Conservation (phyloP, 495 filamentous ascomycete species). For the Penicillium samsonianum region DNA sequence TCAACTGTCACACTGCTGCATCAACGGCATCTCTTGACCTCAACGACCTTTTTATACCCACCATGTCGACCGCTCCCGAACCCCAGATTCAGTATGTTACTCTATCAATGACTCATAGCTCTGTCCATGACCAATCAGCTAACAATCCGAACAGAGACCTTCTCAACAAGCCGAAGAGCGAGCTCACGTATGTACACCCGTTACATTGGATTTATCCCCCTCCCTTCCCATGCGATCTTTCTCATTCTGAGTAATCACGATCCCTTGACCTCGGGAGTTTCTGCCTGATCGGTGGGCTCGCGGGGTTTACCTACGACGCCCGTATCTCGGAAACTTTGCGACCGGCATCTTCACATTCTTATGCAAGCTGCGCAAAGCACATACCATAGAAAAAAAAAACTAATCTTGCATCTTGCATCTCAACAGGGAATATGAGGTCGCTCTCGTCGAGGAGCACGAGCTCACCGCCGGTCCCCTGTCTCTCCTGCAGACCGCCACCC, state of each 20-base stretch:
- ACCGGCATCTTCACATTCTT: constrained; percentile 24
- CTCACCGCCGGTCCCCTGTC: constrained; percentile 84
- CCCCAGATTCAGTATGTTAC: constrained; percentile 72
- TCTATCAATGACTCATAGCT: constrained; percentile 25
- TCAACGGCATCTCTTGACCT: constrained; percentile 3
- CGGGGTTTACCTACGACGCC: constrained; percentile 13
- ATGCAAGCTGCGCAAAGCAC: constrained; percentile 24
- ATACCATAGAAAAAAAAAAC: constrained; percentile 20
- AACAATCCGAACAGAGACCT: constrained; percentile 61
- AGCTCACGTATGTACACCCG: constrained; percentile 67
- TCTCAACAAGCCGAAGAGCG: constrained; percentile 73
- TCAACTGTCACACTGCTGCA: background rate
- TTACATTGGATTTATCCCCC: background rate
- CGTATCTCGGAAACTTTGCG: constrained; percentile 14
- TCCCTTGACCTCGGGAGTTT: background rate
- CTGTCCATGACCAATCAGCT: constrained; percentile 10
- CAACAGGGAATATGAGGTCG: constrained; percentile 82
- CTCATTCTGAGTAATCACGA: background rate
- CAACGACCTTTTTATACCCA: constrained; percentile 21
- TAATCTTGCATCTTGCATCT: constrained; percentile 24
- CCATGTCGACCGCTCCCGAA: constrained; percentile 62
- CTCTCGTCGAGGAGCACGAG: constrained; percentile 85
- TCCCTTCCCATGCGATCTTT: background rate
- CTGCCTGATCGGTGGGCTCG: constrained; percentile 13
- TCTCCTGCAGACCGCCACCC: constrained; percentile 89